Base-by-base conservation (phyloP, 2,329 filamentous ascomycete species). In the Aschersonia sp. region DNA sequence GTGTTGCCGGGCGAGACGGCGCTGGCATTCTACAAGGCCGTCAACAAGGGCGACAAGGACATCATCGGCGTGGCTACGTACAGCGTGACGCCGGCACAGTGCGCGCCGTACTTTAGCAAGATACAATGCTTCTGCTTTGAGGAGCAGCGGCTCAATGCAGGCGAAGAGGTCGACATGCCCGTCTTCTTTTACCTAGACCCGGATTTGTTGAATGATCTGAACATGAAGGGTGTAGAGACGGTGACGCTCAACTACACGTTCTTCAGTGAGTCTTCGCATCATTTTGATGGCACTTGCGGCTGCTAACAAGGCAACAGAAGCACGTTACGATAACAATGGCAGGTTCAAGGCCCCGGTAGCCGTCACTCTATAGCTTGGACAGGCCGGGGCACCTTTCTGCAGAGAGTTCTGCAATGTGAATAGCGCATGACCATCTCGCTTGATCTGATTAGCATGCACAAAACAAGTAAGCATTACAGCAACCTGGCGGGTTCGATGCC, bases 111-210 rank as follows among this genome's bases (percentile, higher is more conserved):
- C 65, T 98, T 98, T 62, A 94, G 86, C 77, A 98, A 98, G 76
- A 98, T 98, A 43, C 92, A 98, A 67, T 98, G 92, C 62, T 98
- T 98, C 67, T 98, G 92, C 66, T 98, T 98, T 59, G 92, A 98
- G 69, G 90, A 88, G 67, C 92, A 98, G 73, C 76, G 94, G 52
- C 67, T 98, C 54, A 90, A 92, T 61, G 89, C 89, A 5, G 89
- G 90, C 43, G 94, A 98, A 73, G 92, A 88, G 43, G 92, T 98
- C 47, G 92, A 98, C 64, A 98, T 98, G 94, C 94, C 92, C 0
- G 94, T 98, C 0, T 98, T 98, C 67, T 98, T 98, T 68, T 98
- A 97, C 66, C 85, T 98, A 54, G 92, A 98, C 60, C 92, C 92
- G 1, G 92, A 97, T 61, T 83, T 98, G 68, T 74, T 90, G 50